Evolutionary conservation across 441 rosid genomes (phyloP).

Genomic region (Raphanus hybrid): DNA sequence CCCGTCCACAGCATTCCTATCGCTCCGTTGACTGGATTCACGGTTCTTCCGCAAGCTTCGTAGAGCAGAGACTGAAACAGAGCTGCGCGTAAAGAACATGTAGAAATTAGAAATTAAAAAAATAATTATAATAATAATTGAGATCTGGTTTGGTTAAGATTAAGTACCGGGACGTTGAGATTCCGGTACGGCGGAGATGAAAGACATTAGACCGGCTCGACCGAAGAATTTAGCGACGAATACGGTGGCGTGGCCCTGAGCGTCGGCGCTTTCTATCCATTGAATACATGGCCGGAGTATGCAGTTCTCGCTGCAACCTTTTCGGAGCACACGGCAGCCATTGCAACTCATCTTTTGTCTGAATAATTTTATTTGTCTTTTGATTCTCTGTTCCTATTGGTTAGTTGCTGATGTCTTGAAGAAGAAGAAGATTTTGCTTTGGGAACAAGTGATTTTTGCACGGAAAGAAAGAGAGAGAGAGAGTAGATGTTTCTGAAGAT

Average conservation of each 20-base stretch:
- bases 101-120: background rate
- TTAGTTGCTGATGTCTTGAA: constrained; percentile 18
- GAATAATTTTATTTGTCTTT: background rate
- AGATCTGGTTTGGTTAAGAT: background rate
- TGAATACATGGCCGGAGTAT: constrained; percentile 62
- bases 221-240: constrained; percentile 74
- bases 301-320: constrained; percentile 73
- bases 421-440: constrained; percentile 15
- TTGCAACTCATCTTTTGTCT: constrained; percentile 59
- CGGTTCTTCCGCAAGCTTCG: constrained; percentile 75
- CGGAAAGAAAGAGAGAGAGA: constrained; percentile 9
- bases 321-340: constrained; percentile 69
- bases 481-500: constrained; percentile 18
- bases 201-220: constrained; percentile 73
- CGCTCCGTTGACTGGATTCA: constrained; percentile 72
- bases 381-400: background rate
- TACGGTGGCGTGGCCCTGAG: constrained; percentile 74
- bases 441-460: constrained; percentile 30
- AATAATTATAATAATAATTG: background rate
- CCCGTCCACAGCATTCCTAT: constrained; percentile 69
- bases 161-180: constrained; percentile 63
- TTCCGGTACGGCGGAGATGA: constrained; percentile 70
- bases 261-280: constrained; percentile 62
- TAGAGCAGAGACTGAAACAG: constrained; percentile 62
- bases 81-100: constrained; percentile 35